These are phyloP conservation scores for Phytophthora pseudosyringae DNA, from an alignment of 352 stramenopile genomes.

Conservation along the genomic window DNA sequence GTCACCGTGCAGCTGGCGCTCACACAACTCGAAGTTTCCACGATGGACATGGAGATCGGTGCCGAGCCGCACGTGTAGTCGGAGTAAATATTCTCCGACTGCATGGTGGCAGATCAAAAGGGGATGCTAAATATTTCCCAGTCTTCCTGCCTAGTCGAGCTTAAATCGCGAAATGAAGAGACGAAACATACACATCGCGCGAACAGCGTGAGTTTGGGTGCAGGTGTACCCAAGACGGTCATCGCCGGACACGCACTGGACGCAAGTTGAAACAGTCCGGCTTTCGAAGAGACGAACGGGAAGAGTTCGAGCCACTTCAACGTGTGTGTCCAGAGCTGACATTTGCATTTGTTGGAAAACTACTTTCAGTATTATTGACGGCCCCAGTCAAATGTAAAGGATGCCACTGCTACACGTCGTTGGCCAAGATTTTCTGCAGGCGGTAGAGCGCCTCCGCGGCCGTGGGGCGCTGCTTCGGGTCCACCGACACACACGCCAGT, in stretches of 20 bases:
- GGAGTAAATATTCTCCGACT: slow-evolving; percentile 31
- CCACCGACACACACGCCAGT: slow-evolving; percentile 34
- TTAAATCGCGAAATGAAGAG: slow-evolving; percentile 22
- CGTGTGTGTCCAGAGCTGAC: neutral
- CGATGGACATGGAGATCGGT: slow-evolving; percentile 30
- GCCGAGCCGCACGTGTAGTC: slow-evolving; percentile 27
- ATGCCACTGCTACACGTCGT: slow-evolving; percentile 12
- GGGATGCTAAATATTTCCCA: neutral
- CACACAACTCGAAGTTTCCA: slow-evolving; percentile 18
- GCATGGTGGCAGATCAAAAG: slow-evolving; percentile 14
- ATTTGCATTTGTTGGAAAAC: neutral
- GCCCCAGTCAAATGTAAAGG: neutral
- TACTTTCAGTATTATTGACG: neutral
- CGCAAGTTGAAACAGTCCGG: slow-evolving; percentile 25
- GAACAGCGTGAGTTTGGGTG: slow-evolving; percentile 14
- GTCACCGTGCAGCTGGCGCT: slow-evolving; percentile 10
- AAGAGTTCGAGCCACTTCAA: neutral
- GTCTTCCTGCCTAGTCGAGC: neutral
- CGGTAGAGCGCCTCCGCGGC: slow-evolving; percentile 43
- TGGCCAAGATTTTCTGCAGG: slow-evolving; percentile 30
- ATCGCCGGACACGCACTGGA: slow-evolving; percentile 16
- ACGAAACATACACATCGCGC: neutral
- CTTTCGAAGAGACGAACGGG: slow-evolving; percentile 7
- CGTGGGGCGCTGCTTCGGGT: slow-evolving; percentile 39
- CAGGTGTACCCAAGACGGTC: slow-evolving; percentile 25